Percentiles rank a stretch among this genome's conserved stretches.
Evolutionary conservation across 176 grass and related monocot genomes (phyloP).

Genomic region (Phoenix dactylifera): DNA sequence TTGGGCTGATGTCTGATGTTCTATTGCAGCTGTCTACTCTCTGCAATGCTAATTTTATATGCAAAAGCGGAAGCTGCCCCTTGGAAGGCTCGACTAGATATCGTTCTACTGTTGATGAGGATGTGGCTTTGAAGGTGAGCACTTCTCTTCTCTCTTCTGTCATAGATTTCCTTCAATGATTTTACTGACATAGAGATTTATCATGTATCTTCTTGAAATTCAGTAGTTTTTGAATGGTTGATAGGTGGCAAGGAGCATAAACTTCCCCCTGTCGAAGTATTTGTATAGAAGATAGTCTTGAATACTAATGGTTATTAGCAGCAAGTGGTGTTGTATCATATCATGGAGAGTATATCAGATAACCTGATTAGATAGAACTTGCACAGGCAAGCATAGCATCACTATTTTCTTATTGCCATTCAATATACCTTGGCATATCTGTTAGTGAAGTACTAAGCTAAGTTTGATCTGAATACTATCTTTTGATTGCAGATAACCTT

Average conservation of each 20-base stretch:
- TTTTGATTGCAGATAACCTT: no score
- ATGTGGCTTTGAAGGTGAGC: slow-evolving; percentile 87
- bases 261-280: slow-evolving; percentile 86
- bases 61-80: slow-evolving; percentile 68
- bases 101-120: slow-evolving; percentile 79
- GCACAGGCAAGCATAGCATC: no score
- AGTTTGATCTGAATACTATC: no score
- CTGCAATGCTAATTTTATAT: slow-evolving; percentile 92
- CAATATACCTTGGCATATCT: no score
- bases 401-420: no score
- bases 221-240: slow-evolving; percentile 24
- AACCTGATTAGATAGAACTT: no score
- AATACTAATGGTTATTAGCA: no score
- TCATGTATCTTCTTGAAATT: slow-evolving; percentile 21
- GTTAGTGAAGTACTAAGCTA: no score
- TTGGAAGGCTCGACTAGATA: slow-evolving; percentile 82
- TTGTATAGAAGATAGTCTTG: slow-evolving; percentile 79
- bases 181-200: background rate
- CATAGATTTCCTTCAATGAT: slow-evolving; percentile 2
- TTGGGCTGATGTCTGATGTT: slow-evolving; percentile 72
- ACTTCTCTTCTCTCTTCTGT: slow-evolving; percentile 9
- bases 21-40: slow-evolving; percentile 87
- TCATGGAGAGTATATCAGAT: no score
- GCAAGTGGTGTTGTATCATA: no score
- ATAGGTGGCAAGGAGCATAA: slow-evolving; percentile 85